Evolutionary conservation across 495 filamentous ascomycete species (phyloP).

Genomic region (Hyaloscypha finlandica): DNA sequence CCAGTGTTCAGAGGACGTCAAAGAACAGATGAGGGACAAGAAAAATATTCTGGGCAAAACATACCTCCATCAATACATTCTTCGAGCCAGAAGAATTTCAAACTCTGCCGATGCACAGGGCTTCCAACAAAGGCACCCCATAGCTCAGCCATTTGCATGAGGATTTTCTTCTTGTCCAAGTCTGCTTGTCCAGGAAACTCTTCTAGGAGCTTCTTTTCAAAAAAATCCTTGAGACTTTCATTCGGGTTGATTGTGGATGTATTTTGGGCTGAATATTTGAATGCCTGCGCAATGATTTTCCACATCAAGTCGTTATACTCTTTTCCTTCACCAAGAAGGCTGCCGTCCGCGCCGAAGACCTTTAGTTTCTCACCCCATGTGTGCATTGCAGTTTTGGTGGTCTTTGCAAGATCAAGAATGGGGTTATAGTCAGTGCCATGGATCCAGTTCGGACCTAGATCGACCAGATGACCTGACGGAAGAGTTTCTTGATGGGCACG

Average conservation of each 20-base stretch:
- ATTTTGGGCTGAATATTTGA: constrained; percentile 73
- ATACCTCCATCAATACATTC: constrained; percentile 88
- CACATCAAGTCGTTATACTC: constrained; percentile 68
- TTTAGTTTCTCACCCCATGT: constrained; percentile 58
- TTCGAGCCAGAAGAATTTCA: constrained; percentile 95
- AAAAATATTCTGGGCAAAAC: constrained; percentile 31
- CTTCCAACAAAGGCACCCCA: constrained; percentile 93
- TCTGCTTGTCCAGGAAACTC: constrained; percentile 51
- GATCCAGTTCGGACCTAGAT: constrained; percentile 92
- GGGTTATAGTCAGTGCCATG: constrained; percentile 87
- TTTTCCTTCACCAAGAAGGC: constrained; percentile 48
- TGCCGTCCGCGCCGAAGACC: constrained; percentile 65
- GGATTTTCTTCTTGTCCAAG: constrained; percentile 36
- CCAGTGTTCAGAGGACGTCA: not conserved
- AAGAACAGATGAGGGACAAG: constrained; percentile 2
- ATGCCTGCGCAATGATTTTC: constrained; percentile 73
- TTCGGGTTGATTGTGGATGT: constrained; percentile 62
- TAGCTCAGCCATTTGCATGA: constrained; percentile 67
- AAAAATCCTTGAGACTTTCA: constrained; percentile 77
- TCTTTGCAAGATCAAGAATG: constrained; percentile 72
- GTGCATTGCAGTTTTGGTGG: constrained; percentile 62
- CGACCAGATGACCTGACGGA: constrained; percentile 49
- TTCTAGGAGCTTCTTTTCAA: constrained; percentile 59
- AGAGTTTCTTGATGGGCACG: constrained; percentile 61
- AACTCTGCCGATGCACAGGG: constrained; percentile 71